Conservation (phyloP, 768 basidiomycete species). For the Tulasnella sp. region DNA sequence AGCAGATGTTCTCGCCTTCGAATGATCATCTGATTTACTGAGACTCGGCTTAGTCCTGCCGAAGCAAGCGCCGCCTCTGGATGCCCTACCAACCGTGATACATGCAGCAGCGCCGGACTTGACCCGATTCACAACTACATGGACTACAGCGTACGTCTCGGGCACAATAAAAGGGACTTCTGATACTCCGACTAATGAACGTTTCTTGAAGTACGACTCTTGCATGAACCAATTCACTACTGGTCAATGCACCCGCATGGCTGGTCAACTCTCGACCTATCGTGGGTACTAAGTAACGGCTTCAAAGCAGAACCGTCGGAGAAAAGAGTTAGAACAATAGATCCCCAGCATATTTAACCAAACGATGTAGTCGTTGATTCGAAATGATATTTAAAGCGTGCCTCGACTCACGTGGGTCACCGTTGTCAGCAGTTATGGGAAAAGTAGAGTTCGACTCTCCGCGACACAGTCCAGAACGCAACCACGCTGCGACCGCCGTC, state of each 20-base stretch:
- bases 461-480: conserved; percentile 1
- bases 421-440: neutral
- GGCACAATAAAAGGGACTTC: too few relatives aligned
- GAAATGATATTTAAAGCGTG: neutral
- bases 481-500: conserved; percentile 9
- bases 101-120: conserved; percentile 28
- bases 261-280: conserved; percentile 9
- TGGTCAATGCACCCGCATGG: conserved; percentile 21
- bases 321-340: neutral
- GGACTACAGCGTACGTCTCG: conserved; percentile 22
- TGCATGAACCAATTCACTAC: conserved; percentile 24
- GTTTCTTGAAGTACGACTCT: conserved; percentile 17
- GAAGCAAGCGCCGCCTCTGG: conserved; percentile 31
- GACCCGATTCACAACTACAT: conserved; percentile 25
- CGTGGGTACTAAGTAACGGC: neutral
- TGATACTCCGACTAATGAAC: neutral
- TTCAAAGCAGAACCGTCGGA: neutral
- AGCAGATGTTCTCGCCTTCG: conserved; percentile 26
- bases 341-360: neutral
- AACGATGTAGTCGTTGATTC: neutral
- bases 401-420: neutral
- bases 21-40: neutral
- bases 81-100: conserved; percentile 33
- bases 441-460: neutral
- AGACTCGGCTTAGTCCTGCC: conserved; percentile 22